A percentile compares a stretch with the other conserved stretches of the same genome.
Evolutionary conservation across 2,329 filamentous ascomycete genomes (phyloP).

Genomic region (Alternaria sp.): DNA sequence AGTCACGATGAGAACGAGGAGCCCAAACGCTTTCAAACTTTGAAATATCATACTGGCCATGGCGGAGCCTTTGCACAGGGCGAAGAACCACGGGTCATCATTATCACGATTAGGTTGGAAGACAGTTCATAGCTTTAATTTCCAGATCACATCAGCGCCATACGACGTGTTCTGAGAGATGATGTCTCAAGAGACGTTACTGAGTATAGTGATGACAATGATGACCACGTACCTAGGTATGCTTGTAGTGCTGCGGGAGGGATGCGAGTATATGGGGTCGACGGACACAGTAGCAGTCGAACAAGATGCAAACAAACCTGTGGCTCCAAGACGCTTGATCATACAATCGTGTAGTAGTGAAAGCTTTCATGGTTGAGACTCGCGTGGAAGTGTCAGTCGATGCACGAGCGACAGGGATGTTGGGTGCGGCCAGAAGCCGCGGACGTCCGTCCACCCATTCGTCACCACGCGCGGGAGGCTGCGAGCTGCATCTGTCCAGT

Average conservation of each 20-base stretch:
- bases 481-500: conserved; percentile 21
- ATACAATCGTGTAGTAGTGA: background rate
- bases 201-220: background rate
- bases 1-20: background rate
- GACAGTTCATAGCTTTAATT: background rate
- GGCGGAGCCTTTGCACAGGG: background rate
- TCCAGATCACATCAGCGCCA: background rate
- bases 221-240: no score
- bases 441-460: conserved; percentile 20
- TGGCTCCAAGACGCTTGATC: background rate
- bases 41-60: background rate
- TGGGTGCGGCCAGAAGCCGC: conserved; percentile 20
- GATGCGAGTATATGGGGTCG: no score
- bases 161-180: background rate
- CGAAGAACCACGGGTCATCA: background rate
- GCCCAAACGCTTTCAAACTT: background rate
- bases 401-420: conserved; percentile 17
- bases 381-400: background rate
- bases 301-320: no score
- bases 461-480: conserved; percentile 21
- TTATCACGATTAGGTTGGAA: background rate
- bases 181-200: background rate
- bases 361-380: background rate
- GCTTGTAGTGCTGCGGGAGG: no score
- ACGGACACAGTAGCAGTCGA: no score